Evolutionary conservation across 257 asterid species (phyloP).

Genomic region (Eucommia ulmoides): DNA sequence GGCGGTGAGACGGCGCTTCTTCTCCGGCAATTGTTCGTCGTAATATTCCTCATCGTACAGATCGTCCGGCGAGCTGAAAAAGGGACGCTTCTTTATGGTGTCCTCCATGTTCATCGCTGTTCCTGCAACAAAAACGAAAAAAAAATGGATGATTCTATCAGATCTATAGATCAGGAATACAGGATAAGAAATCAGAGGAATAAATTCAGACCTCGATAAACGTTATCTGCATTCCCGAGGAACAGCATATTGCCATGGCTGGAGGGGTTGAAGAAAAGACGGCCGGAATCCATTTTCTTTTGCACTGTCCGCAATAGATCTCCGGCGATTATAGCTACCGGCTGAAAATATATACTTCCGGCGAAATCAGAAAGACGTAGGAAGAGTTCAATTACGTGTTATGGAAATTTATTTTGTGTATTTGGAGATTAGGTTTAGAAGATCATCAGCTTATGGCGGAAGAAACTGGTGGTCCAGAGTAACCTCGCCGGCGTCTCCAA

Average conservation of each 20-base stretch:
- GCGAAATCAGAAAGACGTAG: constrained; percentile 1
- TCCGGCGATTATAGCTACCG: constrained; percentile 16
- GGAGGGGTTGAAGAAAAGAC: constrained; percentile 61
- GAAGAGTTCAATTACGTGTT: constrained; percentile 8
- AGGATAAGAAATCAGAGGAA: no score
- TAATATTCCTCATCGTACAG: constrained; percentile 77
- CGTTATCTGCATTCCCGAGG: constrained; percentile 50
- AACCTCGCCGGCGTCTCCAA: constrained; percentile 90
- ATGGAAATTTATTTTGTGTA: background rate
- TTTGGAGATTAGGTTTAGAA: constrained; percentile 24
- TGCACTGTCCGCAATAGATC: constrained; percentile 10
- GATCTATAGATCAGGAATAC: background rate
- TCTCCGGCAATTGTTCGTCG: constrained; percentile 90
- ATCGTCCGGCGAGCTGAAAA: constrained; percentile 67
- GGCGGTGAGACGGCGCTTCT: constrained; percentile 88
- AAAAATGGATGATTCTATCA: background rate
- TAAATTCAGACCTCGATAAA: constrained; percentile 46
- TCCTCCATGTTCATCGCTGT: constrained; percentile 65
- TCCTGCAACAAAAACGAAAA: constrained; percentile 29
- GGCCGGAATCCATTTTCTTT: constrained; percentile 57
- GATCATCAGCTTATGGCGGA: constrained; percentile 96
- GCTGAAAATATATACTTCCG: constrained; percentile 7
- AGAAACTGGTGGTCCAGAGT: constrained; percentile 97
- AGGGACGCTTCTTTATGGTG: constrained; percentile 57
- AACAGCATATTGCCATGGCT: constrained; percentile 62